Evolutionary conservation across 306 rosid species (phyloP).

Genomic region (Corylus heterophylla): DNA sequence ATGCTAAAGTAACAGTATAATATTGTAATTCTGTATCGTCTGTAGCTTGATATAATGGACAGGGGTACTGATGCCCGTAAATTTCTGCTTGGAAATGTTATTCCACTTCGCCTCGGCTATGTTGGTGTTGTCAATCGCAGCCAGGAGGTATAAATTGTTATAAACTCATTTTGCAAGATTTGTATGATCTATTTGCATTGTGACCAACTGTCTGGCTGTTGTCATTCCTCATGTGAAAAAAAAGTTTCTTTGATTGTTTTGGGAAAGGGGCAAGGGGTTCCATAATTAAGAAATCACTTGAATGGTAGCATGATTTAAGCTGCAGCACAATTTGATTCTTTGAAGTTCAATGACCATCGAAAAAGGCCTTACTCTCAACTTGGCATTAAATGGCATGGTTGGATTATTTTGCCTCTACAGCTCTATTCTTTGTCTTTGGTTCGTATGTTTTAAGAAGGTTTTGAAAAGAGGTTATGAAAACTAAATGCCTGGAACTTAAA

Average conservation of each 20-base stretch:
- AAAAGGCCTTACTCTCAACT: neutral
- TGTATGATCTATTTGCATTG: neutral
- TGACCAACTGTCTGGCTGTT: neutral
- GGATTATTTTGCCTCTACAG: neutral
- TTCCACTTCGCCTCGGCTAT: slow-evolving; percentile 94
- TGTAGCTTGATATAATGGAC: slow-evolving; percentile 96
- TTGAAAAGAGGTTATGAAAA: neutral
- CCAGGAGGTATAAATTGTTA: slow-evolving; percentile 69
- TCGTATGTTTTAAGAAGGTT: neutral
- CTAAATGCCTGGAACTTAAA: neutral
- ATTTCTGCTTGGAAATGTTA: slow-evolving; percentile 89
- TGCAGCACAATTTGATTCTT: neutral
- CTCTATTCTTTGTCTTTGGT: neutral
- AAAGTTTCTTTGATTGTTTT: neutral
- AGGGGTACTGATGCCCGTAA: slow-evolving; percentile 99
- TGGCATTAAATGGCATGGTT: neutral
- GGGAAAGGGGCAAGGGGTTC: neutral
- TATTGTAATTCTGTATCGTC: neutral
- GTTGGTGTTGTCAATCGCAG: slow-evolving; percentile 97
- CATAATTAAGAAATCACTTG: neutral
- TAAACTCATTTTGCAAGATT: neutral
- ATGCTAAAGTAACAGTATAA: neutral
- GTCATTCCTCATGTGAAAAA: neutral
- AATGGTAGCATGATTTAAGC: neutral
- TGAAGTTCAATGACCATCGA: neutral